Evolutionary conservation across 768 basidiomycete genomes (phyloP).

Genomic region (Dentipellis sp.): DNA sequence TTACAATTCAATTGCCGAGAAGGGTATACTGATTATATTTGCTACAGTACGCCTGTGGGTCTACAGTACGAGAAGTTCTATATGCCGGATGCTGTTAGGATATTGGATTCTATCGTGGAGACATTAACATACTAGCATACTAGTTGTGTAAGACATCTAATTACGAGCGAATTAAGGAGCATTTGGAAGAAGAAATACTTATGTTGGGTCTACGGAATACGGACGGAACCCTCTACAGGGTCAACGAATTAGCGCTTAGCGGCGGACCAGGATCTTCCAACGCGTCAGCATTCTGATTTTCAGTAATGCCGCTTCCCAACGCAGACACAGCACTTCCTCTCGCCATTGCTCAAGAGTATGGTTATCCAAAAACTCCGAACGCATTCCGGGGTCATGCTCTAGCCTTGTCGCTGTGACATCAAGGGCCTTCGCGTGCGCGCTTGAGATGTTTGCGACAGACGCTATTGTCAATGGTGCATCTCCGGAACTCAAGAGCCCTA

Average conservation of each 20-base stretch:
- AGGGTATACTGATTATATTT: slow-evolving; percentile 1
- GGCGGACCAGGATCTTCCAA: slow-evolving; percentile 33
- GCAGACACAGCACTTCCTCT: slow-evolving; percentile 34
- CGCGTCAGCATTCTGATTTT: slow-evolving; percentile 32
- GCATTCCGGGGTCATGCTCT: neutral
- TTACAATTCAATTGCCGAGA: neutral
- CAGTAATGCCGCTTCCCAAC: slow-evolving; percentile 46
- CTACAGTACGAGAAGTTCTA: slow-evolving; percentile 89
- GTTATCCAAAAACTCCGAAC: slow-evolving; percentile 19
- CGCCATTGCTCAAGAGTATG: slow-evolving; percentile 32
- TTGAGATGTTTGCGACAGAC: neutral
- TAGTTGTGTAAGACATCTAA: slow-evolving; percentile 6
- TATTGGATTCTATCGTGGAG: slow-evolving; percentile 78
- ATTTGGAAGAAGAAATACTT: too few species aligned
- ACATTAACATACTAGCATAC: slow-evolving; percentile 55
- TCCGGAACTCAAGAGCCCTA: neutral
- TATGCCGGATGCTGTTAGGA: slow-evolving; percentile 78
- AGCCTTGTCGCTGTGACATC: neutral
- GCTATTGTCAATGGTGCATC: neutral
- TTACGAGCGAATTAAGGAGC: neutral
- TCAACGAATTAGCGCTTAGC: slow-evolving; percentile 7
- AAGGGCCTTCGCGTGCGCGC: neutral
- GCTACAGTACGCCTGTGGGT: slow-evolving; percentile 63
- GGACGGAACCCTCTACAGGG: neutral
- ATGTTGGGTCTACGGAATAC: neutral